A percentile compares a stretch with the other conserved stretches of the same genome.
Evolutionary conservation across 2,329 filamentous ascomycete genomes (phyloP).

Genomic region (Lasiodiplodia theobromae): DNA sequence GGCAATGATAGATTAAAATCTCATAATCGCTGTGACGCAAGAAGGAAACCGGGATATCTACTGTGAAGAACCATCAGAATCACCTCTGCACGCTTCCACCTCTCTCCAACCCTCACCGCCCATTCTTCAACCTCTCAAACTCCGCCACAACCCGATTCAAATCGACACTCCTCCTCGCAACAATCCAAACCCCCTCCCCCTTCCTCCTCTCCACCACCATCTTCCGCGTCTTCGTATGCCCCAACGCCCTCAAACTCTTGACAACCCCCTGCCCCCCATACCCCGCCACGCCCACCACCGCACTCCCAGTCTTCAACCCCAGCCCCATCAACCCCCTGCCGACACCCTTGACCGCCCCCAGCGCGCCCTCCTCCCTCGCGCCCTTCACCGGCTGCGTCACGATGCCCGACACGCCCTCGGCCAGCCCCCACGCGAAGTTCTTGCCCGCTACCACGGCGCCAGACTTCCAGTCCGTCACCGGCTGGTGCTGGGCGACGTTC

Average conservation of each 20-base stretch:
- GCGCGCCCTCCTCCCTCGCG: slow-evolving; percentile 42
- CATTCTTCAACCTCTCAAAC: slow-evolving; percentile 1
- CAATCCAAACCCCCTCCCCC: slow-evolving; percentile 13
- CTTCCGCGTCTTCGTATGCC: background rate
- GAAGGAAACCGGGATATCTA: too few relatives aligned
- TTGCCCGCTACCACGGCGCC: slow-evolving; percentile 43
- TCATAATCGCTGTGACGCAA: too few relatives aligned
- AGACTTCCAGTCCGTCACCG: slow-evolving; percentile 44
- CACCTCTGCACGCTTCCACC: too few relatives aligned
- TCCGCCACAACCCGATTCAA: background rate
- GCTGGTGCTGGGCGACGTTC: slow-evolving; percentile 33
- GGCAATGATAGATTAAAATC: too few relatives aligned
- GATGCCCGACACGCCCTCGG: slow-evolving; percentile 42
- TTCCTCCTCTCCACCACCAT: slow-evolving; percentile 7
- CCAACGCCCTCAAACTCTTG: background rate
- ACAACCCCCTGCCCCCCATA: background rate
- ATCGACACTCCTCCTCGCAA: background rate
- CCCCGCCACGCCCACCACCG: background rate
- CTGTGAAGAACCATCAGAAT: too few relatives aligned
- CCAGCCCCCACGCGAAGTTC: slow-evolving; percentile 44
- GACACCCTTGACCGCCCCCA: background rate
- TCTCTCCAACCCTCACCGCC: background rate
- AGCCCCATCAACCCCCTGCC: background rate
- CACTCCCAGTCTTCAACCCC: background rate
- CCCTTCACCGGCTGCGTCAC: slow-evolving; percentile 36